These are phyloP conservation scores for Pleurozium schreberi DNA, from an alignment of 225 moss, liverwort and hornwort genomes.

Conservation along the genomic window DNA sequence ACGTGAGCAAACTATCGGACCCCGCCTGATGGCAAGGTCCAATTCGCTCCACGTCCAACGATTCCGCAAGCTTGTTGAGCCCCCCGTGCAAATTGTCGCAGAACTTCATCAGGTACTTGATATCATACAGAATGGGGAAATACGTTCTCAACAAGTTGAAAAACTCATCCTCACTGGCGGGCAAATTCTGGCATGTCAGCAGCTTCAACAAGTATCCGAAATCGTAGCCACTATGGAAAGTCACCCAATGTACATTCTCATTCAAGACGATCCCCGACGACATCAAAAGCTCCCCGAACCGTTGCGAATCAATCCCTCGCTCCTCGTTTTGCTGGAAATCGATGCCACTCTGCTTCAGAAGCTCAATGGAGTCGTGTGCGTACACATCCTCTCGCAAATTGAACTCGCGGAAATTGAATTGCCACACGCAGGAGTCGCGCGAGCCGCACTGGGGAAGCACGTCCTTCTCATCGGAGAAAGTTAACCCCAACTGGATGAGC, in stretches of 20 bases:
- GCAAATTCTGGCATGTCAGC: slow-evolving; percentile 94
- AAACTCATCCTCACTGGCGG: slow-evolving; percentile 72
- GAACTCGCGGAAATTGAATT: slow-evolving; percentile 99
- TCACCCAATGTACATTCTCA: slow-evolving; percentile 98
- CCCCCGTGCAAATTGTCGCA: slow-evolving; percentile 99
- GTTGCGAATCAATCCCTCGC: slow-evolving; percentile 87
- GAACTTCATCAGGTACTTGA: slow-evolving; percentile 99
- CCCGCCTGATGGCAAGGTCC: slow-evolving; percentile 99
- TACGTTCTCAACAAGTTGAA: slow-evolving; percentile 95
- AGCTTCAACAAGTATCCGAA: slow-evolving; percentile 98
- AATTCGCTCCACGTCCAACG: slow-evolving; percentile 91
- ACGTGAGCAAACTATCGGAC: slow-evolving; percentile 91
- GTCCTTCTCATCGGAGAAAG: slow-evolving; percentile 93
- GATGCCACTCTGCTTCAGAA: slow-evolving; percentile 87
- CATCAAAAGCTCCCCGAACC: slow-evolving; percentile 96
- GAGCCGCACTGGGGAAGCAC: slow-evolving; percentile 85
- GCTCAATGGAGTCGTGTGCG: slow-evolving; percentile 95
- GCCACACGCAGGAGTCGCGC: slow-evolving; percentile 88
- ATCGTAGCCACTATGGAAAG: slow-evolving; percentile 96
- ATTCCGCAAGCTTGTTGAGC: slow-evolving; percentile 89
- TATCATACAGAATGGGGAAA: slow-evolving; percentile 98
- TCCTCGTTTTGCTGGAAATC: slow-evolving; percentile 93
- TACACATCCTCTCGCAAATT: slow-evolving; percentile 92
- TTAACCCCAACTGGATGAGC: slow-evolving; percentile 96
- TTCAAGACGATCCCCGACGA: slow-evolving; percentile 98